These are phyloP conservation scores for Stellera chamaejasme DNA, from an alignment of 345 rosid genomes.

Conservation along the genomic window DNA sequence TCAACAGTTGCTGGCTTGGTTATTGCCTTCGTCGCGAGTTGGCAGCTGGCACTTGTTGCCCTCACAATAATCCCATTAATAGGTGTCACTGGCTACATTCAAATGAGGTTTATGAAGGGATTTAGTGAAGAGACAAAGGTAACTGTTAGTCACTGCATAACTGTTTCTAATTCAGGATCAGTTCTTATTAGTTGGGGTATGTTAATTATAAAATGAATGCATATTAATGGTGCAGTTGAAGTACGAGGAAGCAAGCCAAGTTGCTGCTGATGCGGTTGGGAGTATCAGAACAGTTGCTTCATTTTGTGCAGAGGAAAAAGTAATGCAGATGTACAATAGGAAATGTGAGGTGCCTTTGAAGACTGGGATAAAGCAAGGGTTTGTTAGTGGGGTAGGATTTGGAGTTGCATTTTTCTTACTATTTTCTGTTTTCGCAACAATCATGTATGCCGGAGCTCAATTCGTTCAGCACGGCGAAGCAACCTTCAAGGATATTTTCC, in stretches of 20 bases:
- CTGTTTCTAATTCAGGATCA: neutral
- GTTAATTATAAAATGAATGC: neutral
- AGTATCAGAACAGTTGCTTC: conserved; percentile 49
- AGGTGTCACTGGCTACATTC: conserved; percentile 19
- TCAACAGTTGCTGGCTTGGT: conserved; percentile 35
- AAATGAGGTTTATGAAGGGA: conserved; percentile 43
- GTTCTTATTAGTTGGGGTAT: neutral
- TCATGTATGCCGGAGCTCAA: conserved; percentile 8
- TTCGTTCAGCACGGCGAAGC: conserved; percentile 14
- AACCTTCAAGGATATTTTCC: conserved; percentile 16
- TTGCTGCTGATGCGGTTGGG: conserved; percentile 46
- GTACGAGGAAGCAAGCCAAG: conserved; percentile 58
- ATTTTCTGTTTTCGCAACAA: conserved; percentile 18
- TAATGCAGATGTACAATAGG: conserved; percentile 36
- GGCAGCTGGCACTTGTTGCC: conserved; percentile 47
- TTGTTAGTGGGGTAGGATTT: conserved; percentile 30
- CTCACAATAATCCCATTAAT: conserved; percentile 19
- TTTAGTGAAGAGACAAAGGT: conserved; percentile 54
- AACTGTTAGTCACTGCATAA: neutral
- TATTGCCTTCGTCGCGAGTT: conserved; percentile 53
- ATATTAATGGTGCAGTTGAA: conserved; percentile 4
- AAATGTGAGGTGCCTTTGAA: conserved; percentile 42
- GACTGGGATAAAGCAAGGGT: conserved; percentile 30
- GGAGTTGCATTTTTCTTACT: conserved; percentile 30
- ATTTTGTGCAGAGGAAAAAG: conserved; percentile 40